Evolutionary conservation across 495 filamentous ascomycete genomes (phyloP).

Genomic region (Chaetomium fimeti): DNA sequence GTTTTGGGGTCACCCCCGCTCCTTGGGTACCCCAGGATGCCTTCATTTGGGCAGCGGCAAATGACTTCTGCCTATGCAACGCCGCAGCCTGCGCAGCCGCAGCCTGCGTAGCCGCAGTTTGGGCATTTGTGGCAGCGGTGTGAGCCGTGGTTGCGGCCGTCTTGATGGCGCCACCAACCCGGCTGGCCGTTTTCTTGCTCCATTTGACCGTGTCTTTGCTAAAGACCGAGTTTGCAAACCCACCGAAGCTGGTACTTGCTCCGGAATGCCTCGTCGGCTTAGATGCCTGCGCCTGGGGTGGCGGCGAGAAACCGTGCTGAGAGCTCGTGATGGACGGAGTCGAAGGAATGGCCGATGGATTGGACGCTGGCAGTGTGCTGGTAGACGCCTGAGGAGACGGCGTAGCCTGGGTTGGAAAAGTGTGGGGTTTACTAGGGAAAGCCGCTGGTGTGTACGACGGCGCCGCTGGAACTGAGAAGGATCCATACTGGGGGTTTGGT

Average conservation of each 20-base stretch:
- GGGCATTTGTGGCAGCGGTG: slow-evolving; percentile 16
- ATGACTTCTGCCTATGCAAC: slow-evolving; percentile 19
- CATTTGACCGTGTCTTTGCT: slow-evolving; percentile 35
- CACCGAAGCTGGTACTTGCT: slow-evolving; percentile 24
- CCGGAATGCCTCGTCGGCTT: neutral
- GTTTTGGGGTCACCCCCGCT: neutral
- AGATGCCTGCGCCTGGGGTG: neutral
- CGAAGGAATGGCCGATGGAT: slow-evolving; percentile 18
- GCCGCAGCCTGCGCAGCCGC: slow-evolving; percentile 20
- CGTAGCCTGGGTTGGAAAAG: neutral
- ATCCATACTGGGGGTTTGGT: neutral
- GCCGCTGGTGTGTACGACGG: slow-evolving; percentile 19
- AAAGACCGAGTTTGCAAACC: slow-evolving; percentile 30
- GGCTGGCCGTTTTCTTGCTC: slow-evolving; percentile 33
- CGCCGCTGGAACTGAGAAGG: slow-evolving; percentile 6
- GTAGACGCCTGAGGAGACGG: neutral
- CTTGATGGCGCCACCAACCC: slow-evolving; percentile 28
- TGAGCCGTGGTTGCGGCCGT: slow-evolving; percentile 26
- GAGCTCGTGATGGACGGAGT: slow-evolving; percentile 2
- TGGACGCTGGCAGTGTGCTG: slow-evolving; percentile 3
- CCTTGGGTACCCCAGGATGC: neutral
- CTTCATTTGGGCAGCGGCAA: neutral
- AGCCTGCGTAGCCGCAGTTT: slow-evolving; percentile 20
- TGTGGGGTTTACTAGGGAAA: slow-evolving; percentile 19
- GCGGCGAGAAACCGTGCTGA: slow-evolving; percentile 3